Percentiles rank a stretch among this genome's conserved stretches.
These are phyloP conservation scores for Aureobasidium leucospermi DNA, from an alignment of 2,329 filamentous ascomycete genomes.

Conservation along the genomic window DNA sequence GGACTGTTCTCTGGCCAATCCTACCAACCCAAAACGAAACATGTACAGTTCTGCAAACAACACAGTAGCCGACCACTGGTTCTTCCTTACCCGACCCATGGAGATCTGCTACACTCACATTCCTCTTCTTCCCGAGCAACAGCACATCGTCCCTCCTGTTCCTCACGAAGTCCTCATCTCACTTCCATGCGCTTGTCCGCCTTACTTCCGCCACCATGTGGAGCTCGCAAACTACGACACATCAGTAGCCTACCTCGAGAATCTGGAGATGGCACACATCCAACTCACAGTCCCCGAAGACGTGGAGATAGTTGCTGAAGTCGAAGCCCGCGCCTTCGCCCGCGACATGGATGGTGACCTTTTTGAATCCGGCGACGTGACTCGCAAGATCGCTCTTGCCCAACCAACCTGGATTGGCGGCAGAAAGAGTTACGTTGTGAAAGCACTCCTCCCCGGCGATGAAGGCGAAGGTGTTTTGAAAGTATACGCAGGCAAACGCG, in stretches of 20 bases:
- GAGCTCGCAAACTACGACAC: conserved; percentile 89
- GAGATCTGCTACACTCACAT: conserved; percentile 96
- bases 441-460: conserved; percentile 83
- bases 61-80: conserved; percentile 75
- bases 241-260: conserved; percentile 74
- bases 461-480: conserved; percentile 84
- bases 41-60: conserved; percentile 67
- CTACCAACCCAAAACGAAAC: conserved; percentile 74
- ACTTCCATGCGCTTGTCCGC: conserved; percentile 75
- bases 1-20: conserved; percentile 85
- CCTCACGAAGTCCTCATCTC: conserved; percentile 79
- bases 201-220: conserved; percentile 76
- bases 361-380: conserved; percentile 83
- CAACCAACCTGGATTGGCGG: conserved; percentile 89
- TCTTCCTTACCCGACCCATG: conserved; percentile 82
- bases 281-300: conserved; percentile 82
- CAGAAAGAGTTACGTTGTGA: conserved; percentile 85
- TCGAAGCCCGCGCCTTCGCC: conserved; percentile 74
- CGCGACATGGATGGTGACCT: conserved; percentile 82
- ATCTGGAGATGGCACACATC: conserved; percentile 86
- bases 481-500: conserved; percentile 87
- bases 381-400: conserved; percentile 78
- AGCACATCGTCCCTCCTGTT: conserved; percentile 86
- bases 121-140: conserved; percentile 76
- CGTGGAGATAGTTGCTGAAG: conserved; percentile 85